These are phyloP conservation scores for Trichoderma reesei DNA, from an alignment of 495 filamentous ascomycete species.

Conservation along the genomic window DNA sequence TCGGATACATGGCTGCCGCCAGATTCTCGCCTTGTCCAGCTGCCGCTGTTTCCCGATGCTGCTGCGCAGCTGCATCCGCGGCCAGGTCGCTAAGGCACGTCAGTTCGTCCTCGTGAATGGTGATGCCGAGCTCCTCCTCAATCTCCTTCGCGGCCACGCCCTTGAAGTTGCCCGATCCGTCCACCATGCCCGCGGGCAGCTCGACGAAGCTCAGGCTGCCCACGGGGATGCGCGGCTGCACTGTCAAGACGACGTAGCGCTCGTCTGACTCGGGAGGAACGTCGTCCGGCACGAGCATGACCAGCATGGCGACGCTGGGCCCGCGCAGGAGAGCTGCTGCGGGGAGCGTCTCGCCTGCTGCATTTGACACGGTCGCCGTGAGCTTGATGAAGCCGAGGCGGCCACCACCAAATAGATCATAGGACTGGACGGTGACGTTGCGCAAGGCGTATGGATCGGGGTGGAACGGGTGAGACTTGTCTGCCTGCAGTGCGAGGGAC, in stretches of 20 bases:
- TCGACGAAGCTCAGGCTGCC: conserved; percentile 68
- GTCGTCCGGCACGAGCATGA: conserved; percentile 67
- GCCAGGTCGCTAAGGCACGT: conserved; percentile 58
- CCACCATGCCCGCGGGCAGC: conserved; percentile 85
- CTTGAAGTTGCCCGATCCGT: conserved; percentile 62
- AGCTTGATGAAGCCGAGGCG: conserved; percentile 75
- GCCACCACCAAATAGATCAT: conserved; percentile 57
- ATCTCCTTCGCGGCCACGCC: conserved; percentile 78
- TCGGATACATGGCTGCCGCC: conserved; percentile 61
- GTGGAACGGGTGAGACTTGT: conserved; percentile 60
- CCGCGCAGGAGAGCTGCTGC: conserved; percentile 74
- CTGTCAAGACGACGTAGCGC: conserved; percentile 65
- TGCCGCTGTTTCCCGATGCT: conserved; percentile 19
- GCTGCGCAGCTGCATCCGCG: conserved; percentile 29
- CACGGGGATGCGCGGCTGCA: conserved; percentile 75
- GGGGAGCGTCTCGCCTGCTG: conserved; percentile 54
- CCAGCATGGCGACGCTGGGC: conserved; percentile 73
- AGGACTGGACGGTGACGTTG: conserved; percentile 60
- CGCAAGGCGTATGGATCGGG: conserved; percentile 58
- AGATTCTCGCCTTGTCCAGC: conserved; percentile 33
- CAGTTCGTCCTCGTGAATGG: conserved; percentile 32
- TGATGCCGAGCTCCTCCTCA: conserved; percentile 65
- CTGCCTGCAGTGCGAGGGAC: conserved; percentile 53
- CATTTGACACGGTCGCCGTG: conserved; percentile 53
- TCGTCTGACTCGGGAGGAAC: conserved; percentile 36